phyloP scores from a whole-genome alignment of 2,329 filamentous ascomycete genomes.

The Ophiostoma montium region DNA sequence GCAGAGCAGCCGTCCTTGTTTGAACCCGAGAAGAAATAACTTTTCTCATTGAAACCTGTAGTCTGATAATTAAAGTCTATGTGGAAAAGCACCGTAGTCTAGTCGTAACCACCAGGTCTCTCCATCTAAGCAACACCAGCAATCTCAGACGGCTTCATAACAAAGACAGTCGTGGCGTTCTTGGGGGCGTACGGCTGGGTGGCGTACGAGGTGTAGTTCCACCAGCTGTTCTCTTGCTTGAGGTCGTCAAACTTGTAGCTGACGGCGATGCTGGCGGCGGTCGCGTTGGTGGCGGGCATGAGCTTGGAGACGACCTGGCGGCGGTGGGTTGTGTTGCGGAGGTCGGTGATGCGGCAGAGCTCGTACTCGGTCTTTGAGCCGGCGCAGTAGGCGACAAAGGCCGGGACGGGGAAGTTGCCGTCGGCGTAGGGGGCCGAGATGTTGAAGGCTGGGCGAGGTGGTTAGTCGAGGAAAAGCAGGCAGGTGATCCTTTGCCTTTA shows the following conservation, averaged over 20 bases:
- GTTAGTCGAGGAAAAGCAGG: not conserved
- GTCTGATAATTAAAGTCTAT: too few species aligned
- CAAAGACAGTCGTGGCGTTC: not conserved
- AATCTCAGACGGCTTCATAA: not conserved
- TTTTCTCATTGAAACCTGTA: too few species aligned
- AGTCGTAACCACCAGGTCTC: too few species aligned
- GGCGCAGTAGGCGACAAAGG: conserved; percentile 20
- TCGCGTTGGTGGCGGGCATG: conserved; percentile 13
- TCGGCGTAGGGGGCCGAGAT: conserved; percentile 18
- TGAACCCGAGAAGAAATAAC: too few species aligned
- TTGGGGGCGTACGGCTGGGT: conserved; percentile 2
- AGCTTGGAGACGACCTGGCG: conserved; percentile 19
- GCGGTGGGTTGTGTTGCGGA: conserved; percentile 13
- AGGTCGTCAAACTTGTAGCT: conserved; percentile 20
- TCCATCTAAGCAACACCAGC: not conserved
- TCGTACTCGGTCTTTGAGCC: conserved; percentile 17
- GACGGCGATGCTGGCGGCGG: conserved; percentile 19
- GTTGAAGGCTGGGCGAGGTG: conserved; percentile 14
- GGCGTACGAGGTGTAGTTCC: conserved; percentile 10
- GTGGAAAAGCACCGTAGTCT: too few species aligned
- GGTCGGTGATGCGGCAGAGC: conserved; percentile 16
- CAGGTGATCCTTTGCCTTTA: too few species aligned
- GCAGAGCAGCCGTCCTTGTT: too few species aligned
- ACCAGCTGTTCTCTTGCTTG: conserved; percentile 1
- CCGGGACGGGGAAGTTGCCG: conserved; percentile 16